phyloP scores from a whole-genome alignment of 805 yeast species.

The Wickerhamomyces alni region DNA sequence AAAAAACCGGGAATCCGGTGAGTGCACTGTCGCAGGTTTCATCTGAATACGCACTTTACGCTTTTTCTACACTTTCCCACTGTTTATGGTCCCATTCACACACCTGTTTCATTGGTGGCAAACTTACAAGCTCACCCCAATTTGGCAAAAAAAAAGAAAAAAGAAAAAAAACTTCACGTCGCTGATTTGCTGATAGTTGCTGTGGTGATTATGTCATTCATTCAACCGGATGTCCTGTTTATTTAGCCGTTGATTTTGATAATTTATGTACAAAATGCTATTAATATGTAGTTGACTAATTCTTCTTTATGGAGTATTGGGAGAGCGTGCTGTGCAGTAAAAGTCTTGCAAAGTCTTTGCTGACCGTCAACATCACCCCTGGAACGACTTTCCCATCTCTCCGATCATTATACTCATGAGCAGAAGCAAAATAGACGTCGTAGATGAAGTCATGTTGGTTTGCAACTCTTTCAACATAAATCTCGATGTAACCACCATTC shows the following conservation, averaged over 20 bases:
- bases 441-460: background rate
- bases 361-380: no score
- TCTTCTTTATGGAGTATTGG: no score
- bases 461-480: constrained; percentile 7
- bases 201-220: constrained; percentile 4
- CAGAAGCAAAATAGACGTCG: constrained; percentile 16
- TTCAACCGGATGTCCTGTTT: no score
- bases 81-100: background rate
- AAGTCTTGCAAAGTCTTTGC: constrained; percentile 16
- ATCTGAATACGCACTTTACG: no score
- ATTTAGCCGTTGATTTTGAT: no score
- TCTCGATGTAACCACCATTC: constrained; percentile 21
- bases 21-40: no score
- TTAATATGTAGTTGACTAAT: no score
- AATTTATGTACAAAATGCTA: no score
- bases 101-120: background rate
- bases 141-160: background rate
- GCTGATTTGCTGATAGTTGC: constrained; percentile 8
- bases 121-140: background rate
- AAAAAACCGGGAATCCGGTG: no score
- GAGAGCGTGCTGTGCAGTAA: constrained; percentile 5
- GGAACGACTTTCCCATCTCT: constrained; percentile 22
- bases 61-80: background rate
- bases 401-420: constrained; percentile 17
- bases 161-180: background rate